Percentiles rank a stretch among this genome's conserved stretches.
Conservation (phyloP, 495 filamentous ascomycete species). For the Neurospora sp. region DNA sequence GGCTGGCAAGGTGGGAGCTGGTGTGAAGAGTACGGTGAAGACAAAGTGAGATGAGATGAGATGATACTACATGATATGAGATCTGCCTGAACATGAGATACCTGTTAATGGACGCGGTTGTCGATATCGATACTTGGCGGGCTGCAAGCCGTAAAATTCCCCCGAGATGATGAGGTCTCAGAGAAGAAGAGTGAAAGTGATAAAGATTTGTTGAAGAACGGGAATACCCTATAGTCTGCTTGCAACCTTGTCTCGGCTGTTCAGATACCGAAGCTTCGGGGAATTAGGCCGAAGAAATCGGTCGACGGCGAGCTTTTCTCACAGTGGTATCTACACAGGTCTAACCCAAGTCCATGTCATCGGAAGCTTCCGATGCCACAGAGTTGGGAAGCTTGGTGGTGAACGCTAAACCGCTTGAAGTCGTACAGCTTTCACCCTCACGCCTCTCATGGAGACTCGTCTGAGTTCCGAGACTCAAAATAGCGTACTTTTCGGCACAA, state of each 20-base stretch:
- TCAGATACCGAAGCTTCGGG: not conserved
- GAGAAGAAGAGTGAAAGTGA: not conserved
- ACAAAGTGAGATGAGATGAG: not conserved
- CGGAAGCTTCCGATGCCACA: not conserved
- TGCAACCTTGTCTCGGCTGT: not conserved
- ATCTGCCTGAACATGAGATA: not conserved
- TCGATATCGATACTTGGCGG: not conserved
- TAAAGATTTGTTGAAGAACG: not conserved
- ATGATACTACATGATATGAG: not conserved
- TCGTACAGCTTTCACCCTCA: not conserved
- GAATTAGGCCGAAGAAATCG: not conserved
- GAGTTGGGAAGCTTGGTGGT: not conserved
- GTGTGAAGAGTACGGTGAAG: slow-evolving; percentile 25
- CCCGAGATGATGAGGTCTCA: not conserved
- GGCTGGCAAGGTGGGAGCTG: slow-evolving; percentile 72
- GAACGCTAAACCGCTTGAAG: not conserved
- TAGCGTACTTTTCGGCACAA: not conserved
- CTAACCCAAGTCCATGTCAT: not conserved
- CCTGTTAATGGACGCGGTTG: not conserved
- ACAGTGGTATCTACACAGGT: not conserved
- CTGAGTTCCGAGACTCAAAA: not conserved
- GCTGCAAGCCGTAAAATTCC: not conserved
- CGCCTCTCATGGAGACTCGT: too few relatives aligned
- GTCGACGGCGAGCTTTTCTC: not conserved
- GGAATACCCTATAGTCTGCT: not conserved